Evolutionary conservation across 768 basidiomycete genomes (phyloP).

Genomic region (Chiua virens): DNA sequence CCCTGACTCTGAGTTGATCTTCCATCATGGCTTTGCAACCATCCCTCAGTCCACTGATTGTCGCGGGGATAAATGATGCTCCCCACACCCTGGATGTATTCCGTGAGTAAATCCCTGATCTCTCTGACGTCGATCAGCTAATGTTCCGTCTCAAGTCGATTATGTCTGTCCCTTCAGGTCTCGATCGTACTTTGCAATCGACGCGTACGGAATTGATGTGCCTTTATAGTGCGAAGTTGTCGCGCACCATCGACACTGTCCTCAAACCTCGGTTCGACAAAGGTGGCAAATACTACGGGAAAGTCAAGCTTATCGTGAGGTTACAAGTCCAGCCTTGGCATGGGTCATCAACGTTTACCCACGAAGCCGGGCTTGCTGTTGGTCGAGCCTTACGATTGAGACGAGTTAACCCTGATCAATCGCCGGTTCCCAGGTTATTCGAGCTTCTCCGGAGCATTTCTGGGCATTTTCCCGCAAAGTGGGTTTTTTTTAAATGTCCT

Average conservation of each 20-base stretch:
- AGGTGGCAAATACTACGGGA: conserved; percentile 65
- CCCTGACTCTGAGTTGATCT: neutral
- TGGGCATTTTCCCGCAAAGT: conserved; percentile 76
- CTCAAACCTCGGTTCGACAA: conserved; percentile 58
- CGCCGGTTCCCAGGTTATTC: conserved; percentile 55
- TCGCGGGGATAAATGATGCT: conserved; percentile 58
- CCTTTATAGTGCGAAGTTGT: conserved; percentile 54
- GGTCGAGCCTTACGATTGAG: conserved; percentile 12
- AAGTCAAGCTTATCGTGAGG: conserved; percentile 72
- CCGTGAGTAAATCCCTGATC: conserved; percentile 40
- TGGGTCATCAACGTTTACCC: conserved; percentile 65
- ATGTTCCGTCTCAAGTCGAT: conserved; percentile 53
- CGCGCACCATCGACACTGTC: conserved; percentile 56
- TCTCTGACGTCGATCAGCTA: neutral
- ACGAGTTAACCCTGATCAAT: neutral
- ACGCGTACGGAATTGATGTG: neutral
- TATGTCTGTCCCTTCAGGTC: conserved; percentile 86
- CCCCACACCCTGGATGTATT: conserved; percentile 83
- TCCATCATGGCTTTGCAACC: conserved; percentile 77
- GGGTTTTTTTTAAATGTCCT: conserved; percentile 15
- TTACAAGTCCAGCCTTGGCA: conserved; percentile 84
- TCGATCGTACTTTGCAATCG: neutral
- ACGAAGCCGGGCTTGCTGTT: conserved; percentile 84
- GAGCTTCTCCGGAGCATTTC: conserved; percentile 71
- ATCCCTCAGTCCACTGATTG: conserved; percentile 59